Conservation (phyloP, 257 asterid genomes). For the Perilla frutescens region DNA sequence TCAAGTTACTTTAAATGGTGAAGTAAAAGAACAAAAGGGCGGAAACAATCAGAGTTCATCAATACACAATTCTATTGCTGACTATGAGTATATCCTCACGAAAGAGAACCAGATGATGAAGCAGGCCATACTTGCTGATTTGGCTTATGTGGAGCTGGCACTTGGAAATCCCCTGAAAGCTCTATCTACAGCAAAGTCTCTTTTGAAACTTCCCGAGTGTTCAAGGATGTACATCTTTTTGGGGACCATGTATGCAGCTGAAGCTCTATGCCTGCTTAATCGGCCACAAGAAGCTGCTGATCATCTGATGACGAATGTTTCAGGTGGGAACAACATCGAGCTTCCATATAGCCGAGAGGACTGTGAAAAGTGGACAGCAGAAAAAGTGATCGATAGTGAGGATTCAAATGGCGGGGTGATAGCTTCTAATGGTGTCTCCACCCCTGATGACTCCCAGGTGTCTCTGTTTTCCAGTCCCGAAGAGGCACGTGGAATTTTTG, state of each 20-base stretch:
- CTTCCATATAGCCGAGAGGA: conserved; percentile 77
- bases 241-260: conserved; percentile 79
- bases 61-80: conserved; percentile 54
- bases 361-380: conserved; percentile 62
- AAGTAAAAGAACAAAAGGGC: conserved; percentile 69
- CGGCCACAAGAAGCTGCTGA: conserved; percentile 82
- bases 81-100: conserved; percentile 53
- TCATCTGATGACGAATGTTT: conserved; percentile 49
- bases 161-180: conserved; percentile 75
- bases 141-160: conserved; percentile 77
- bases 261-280: conserved; percentile 83
- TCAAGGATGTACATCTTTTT: conserved; percentile 60
- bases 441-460: conserved; percentile 50
- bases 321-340: conserved; percentile 55
- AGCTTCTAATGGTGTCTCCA: conserved; percentile 30
- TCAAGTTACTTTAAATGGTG: conserved; percentile 64
- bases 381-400: conserved; percentile 61
- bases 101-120: conserved; percentile 69
- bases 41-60: conserved; percentile 57
- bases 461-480: conserved; percentile 68
- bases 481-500: conserved; percentile 75
- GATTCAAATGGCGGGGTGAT: conserved; percentile 49
- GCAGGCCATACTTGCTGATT: conserved; percentile 75
- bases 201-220: conserved; percentile 58
- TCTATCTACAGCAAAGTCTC: conserved; percentile 60